Evolutionary conservation across 202 grass and related monocot genomes (phyloP).

Genomic region (Setaria viridis): DNA sequence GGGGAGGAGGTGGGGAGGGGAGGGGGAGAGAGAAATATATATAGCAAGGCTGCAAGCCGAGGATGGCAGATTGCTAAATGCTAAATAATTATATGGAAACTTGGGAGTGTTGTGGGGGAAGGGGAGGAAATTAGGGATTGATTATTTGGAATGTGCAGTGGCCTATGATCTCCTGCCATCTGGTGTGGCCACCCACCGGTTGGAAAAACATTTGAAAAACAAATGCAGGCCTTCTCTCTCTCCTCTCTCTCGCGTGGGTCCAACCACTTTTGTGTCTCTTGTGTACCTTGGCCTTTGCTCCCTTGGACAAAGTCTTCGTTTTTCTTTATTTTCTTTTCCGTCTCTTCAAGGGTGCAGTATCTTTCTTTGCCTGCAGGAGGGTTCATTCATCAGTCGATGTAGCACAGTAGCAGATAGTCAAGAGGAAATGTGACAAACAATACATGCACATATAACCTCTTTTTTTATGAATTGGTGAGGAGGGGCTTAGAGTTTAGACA

Average conservation of each 20-base stretch:
- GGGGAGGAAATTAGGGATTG: conserved; percentile 45
- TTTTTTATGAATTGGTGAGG: background rate
- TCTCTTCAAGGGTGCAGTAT: background rate
- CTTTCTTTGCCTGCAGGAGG: background rate
- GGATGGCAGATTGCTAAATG: background rate
- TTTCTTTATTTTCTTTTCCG: background rate
- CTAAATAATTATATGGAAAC: conserved; percentile 28
- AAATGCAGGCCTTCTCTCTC: background rate
- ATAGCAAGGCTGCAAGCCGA: background rate
- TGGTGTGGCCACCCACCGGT: conserved; percentile 3
- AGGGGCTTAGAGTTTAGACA: background rate
- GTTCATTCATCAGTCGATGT: background rate
- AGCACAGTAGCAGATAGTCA: no score
- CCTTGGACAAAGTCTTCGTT: background rate
- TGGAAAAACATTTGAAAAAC: background rate
- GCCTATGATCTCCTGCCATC: conserved; percentile 40
- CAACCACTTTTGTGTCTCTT: conserved; percentile 37
- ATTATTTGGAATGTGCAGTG: conserved; percentile 40
- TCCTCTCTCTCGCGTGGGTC: background rate
- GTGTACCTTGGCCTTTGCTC: background rate
- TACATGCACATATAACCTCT: background rate
- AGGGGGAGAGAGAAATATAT: conserved; percentile 16
- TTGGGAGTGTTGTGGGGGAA: background rate
- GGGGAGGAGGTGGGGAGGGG: background rate
- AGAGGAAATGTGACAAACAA: background rate